Evolutionary conservation across 352 stramenopile species (phyloP), one percentile per base, ranked within the genome.

Genomic region (Pythium insidiosum): DNA sequence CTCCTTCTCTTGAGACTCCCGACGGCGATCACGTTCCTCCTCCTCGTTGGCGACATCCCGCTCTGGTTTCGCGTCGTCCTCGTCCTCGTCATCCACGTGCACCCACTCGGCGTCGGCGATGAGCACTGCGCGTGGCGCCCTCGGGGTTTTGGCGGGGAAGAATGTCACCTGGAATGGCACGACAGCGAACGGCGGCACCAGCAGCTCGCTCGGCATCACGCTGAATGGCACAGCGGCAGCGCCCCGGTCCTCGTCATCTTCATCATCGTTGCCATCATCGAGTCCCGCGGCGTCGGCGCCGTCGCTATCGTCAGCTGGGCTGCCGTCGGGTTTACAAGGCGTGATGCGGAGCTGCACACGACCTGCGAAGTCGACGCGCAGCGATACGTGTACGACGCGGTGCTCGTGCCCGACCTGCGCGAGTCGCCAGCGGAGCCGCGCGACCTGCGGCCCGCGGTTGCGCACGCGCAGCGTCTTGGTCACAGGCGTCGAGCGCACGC

Each of bases 71-170:
- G 9, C 28, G 29, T 35, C 18, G 10, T 33, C 6, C 0, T 33
- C 33, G 16, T 51, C 60, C n/a, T 63, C 38, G 6, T 20, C 6
- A 11, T 42, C 45, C 5, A 13, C 28, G 28, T 33, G 39, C 4
- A 57, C 66, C 78, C 75, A 91, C 24, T 78, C 53, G 2, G 69
- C 75, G 33, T 91, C 71, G 0, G 63, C 78, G 11, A 91, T 29
- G n/a, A 91, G 30, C 37, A 88, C 43, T 13, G 57, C 53, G 21
- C 78, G 62, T 4, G 61, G 41, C 1, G 33, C 39, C 5, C 61
- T 21, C 13, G 47, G 19, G 5, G 55, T 38, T 19, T 35, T 45
- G 0, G 60, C 38, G 1, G 74, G 61, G 0, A 61, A 42, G 36
- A 78, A 84, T 9, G 73, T 85, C 25, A 91, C 50, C 4, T 63